Evolutionary conservation across 169 alveolate genomes (phyloP).

Genomic region (Plasmodium gallinaceum): DNA sequence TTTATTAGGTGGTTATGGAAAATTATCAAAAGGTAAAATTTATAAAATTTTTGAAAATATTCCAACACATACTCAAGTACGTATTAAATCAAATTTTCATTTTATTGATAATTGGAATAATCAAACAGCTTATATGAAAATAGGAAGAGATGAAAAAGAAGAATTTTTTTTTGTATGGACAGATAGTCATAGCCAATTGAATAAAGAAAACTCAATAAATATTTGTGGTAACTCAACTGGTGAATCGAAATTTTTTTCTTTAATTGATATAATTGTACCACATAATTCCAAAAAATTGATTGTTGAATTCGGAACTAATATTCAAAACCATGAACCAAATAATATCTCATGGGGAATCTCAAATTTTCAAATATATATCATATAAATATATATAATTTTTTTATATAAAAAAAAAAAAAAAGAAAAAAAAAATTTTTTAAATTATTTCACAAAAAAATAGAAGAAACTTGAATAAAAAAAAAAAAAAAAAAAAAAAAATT

Average conservation of each 20-base stretch:
- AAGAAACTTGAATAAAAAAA: background rate
- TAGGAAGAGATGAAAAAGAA: conserved; percentile 76
- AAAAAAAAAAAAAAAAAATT: background rate
- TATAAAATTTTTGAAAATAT: conserved; percentile 82
- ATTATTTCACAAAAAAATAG: background rate
- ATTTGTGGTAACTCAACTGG: conserved; percentile 83
- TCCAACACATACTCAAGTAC: conserved; percentile 83
- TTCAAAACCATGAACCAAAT: conserved; percentile 45
- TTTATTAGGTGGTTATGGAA: conserved; percentile 84
- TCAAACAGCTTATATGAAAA: conserved; percentile 84
- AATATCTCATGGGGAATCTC: conserved; percentile 72
- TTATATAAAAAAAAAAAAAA: conserved; percentile 5
- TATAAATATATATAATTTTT: background rate
- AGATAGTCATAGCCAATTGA: conserved; percentile 76
- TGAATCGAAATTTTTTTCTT: conserved; percentile 41
- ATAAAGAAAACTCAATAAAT: conserved; percentile 73
- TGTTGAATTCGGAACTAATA: conserved; percentile 60
- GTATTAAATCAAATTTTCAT: conserved; percentile 82
- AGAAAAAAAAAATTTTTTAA: background rate
- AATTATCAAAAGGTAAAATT: conserved; percentile 79
- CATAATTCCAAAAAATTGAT: conserved; percentile 44
- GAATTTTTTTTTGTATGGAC: conserved; percentile 85
- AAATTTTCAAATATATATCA: conserved; percentile 48
- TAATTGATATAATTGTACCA: conserved; percentile 60
- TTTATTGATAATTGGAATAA: conserved; percentile 85